Percentiles rank a stretch among this genome's conserved stretches.
These are phyloP conservation scores for Nigrograna mackinnonii DNA, from an alignment of 2,329 filamentous ascomycete species.

Conservation along the genomic window DNA sequence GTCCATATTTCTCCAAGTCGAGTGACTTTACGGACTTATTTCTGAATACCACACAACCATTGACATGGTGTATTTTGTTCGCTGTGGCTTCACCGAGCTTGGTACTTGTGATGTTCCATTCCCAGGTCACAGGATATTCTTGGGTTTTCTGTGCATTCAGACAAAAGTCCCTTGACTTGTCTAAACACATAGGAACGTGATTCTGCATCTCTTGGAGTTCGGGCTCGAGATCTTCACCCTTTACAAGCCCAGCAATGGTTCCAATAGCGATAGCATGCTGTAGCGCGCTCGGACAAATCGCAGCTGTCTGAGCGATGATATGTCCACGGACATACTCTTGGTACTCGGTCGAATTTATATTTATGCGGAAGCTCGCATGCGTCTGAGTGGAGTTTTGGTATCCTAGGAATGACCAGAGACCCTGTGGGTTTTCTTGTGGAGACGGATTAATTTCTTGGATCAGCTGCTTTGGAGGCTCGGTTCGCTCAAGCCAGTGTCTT, in stretches of 20 bases:
- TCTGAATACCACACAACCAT: no score
- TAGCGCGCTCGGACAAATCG: background rate
- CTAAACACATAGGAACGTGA: background rate
- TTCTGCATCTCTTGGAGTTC: background rate
- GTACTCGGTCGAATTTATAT: background rate
- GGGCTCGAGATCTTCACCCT: background rate
- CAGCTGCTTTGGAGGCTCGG: background rate
- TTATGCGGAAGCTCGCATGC: background rate
- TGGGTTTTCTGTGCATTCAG: no score
- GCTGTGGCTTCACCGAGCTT: no score
- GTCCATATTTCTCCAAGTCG: no score
- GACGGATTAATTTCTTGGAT: background rate
- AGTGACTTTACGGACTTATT: no score
- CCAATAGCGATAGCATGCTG: background rate
- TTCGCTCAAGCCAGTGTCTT: constrained; percentile 6
- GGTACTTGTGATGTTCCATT: no score
- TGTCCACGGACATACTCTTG: background rate
- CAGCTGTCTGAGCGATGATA: background rate
- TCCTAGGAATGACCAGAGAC: background rate
- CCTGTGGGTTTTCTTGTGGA: background rate
- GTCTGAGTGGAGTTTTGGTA: no score
- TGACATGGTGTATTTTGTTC: no score
- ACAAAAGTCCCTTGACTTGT: background rate
- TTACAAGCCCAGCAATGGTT: background rate
- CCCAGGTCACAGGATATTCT: no score